Percentiles rank a stretch among this genome's conserved stretches.
Evolutionary conservation across 257 asterid species (phyloP).

Genomic region (Haberlea rhodopensis): DNA sequence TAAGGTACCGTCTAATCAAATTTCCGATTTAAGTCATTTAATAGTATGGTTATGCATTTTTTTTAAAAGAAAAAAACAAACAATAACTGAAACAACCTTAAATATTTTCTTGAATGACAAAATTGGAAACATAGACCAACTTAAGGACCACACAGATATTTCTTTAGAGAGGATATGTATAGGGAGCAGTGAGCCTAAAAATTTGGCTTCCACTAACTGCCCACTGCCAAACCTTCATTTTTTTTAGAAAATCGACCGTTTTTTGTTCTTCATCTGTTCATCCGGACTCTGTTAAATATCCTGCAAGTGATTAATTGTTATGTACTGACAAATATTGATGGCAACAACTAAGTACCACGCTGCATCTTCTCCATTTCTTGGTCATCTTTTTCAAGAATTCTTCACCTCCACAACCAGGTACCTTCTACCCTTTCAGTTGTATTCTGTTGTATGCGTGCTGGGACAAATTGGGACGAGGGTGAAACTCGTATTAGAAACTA

Average conservation of each 20-base stretch:
- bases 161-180: neutral
- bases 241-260: neutral
- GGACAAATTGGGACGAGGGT: neutral
- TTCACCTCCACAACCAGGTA: conserved; percentile 35
- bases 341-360: conserved; percentile 34
- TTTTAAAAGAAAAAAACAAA: neutral
- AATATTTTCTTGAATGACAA: no score
- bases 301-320: neutral
- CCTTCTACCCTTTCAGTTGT: neutral
- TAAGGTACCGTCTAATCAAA: neutral
- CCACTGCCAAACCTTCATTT: neutral
- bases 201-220: neutral
- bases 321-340: conserved; percentile 27
- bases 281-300: neutral
- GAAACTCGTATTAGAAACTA: neutral
- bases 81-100: no score
- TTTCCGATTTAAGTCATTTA: no score
- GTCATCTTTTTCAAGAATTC: conserved; percentile 25
- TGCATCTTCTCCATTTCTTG: conserved; percentile 25
- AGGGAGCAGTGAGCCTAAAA: neutral
- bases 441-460: neutral
- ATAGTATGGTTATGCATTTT: no score
- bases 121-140: no score
- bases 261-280: neutral
- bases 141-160: no score